Conservation (phyloP, 2,329 filamentous ascomycete genomes). For the Pleochaeta shiraiana region DNA sequence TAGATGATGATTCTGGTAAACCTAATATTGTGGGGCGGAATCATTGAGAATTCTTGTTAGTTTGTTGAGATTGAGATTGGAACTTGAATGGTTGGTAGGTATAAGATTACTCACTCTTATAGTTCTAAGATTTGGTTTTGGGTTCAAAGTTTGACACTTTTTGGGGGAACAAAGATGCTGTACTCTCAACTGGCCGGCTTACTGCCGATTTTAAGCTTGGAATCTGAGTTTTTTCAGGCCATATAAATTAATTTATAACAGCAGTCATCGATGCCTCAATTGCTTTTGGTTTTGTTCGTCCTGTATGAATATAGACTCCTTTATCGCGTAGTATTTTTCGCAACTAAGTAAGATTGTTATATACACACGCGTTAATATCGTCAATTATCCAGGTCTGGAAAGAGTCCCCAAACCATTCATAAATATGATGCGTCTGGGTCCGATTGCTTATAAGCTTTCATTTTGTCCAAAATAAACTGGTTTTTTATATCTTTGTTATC, state of each 20-base stretch:
- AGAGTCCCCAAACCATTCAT: not conserved
- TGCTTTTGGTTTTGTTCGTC: not conserved
- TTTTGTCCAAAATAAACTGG: not conserved
- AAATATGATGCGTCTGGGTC: not conserved
- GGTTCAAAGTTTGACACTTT: not conserved
- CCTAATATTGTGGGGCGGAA: not conserved
- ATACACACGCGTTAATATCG: not conserved
- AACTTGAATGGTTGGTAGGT: not conserved
- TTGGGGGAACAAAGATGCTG: not conserved
- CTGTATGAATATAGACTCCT: not conserved
- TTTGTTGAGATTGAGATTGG: not conserved
- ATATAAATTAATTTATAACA: not conserved
- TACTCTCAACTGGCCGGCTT: not conserved
- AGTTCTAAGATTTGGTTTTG: not conserved
- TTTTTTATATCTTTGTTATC: not conserved
- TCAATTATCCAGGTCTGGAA: not conserved
- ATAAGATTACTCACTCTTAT: not conserved
- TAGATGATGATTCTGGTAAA: not conserved
- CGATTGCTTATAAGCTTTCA: not conserved
- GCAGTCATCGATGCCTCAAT: not conserved
- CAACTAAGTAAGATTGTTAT: not conserved
- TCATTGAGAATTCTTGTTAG: slow-evolving; percentile 18
- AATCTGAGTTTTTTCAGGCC: not conserved
- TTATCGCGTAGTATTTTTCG: not conserved
- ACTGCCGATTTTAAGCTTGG: not conserved